These are phyloP conservation scores for Sclerotinia glacialis DNA, from an alignment of 2,329 filamentous ascomycete genomes.

Conservation along the genomic window DNA sequence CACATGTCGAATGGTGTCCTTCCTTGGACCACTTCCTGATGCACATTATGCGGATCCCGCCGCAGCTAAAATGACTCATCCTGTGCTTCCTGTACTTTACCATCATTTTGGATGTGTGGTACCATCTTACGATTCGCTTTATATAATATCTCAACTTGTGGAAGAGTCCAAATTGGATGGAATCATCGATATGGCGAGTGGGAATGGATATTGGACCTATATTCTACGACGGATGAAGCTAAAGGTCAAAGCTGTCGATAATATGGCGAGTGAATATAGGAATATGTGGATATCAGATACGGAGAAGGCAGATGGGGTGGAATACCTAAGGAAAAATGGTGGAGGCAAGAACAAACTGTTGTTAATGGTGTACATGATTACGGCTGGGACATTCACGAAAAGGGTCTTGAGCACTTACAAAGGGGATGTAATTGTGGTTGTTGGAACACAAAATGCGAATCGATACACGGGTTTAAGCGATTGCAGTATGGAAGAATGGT, in stretches of 20 bases:
- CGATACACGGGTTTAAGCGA: conserved; percentile 69
- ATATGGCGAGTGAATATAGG: conserved; percentile 64
- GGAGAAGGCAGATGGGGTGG: conserved; percentile 55
- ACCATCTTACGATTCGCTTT: conserved; percentile 64
- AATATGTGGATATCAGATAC: conserved; percentile 69
- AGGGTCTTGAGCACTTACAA: conserved; percentile 58
- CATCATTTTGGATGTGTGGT: conserved; percentile 75
- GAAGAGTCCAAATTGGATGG: conserved; percentile 39
- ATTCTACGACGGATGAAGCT: conserved; percentile 62
- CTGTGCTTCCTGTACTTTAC: conserved; percentile 69
- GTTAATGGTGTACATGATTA: conserved; percentile 69
- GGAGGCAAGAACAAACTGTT: conserved; percentile 57
- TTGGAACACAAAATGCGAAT: conserved; percentile 71
- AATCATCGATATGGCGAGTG: conserved; percentile 66
- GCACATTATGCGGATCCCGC: conserved; percentile 45
- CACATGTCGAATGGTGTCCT: conserved; percentile 55
- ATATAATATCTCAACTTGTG: conserved; percentile 56
- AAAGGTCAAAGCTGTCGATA: conserved; percentile 61
- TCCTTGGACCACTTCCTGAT: conserved; percentile 62
- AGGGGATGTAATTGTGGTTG: conserved; percentile 65
- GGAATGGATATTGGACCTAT: conserved; percentile 74
- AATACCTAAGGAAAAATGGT: conserved; percentile 52
- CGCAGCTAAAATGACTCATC: conserved; percentile 57
- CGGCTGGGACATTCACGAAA: conserved; percentile 62
- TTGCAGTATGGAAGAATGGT: conserved; percentile 64